Base-by-base conservation (phyloP, 352 stramenopile genomes). In the Pythium dissimile region DNA sequence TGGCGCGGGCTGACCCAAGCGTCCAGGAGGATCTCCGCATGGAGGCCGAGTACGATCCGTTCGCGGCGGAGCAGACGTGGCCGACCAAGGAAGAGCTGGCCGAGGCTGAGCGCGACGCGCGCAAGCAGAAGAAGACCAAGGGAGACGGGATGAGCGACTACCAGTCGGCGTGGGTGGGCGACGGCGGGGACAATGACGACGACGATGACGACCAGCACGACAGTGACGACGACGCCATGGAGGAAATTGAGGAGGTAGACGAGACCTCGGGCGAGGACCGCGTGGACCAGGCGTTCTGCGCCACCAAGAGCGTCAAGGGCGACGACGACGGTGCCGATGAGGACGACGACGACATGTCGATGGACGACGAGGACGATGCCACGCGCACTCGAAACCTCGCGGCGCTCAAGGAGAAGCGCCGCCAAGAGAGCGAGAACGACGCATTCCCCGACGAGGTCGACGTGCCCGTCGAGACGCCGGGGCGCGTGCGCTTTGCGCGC, bases 31-130 rank as follows among this genome's bases (percentile, higher is more conserved):
- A 97, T 53, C 59, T 95, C 54, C 82, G 80, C 23, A 90, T 86
- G 38, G 83, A 93, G 52, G 96, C 96, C 16, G 85, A 91, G 30
- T 94, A 97, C 55, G 93, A 99, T 69, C 83, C 84, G 30, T 91
- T 99, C 45, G 93, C 96, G 16, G 96, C 96, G 15, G 97, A 99
- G 61, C 97, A 99, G 77, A 99, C 98, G 54, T 98, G 93, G 93
- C 93, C 93, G 2, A 97, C 92, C 12, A 82, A 98, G 45, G 94
- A 99, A 58, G 96, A 98, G 51, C 88, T 98, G 47, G 92, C 93
- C 27, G 89, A 97, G 34, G 88, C 85, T 10, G 85, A 83, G 60
- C 54, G 68, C 11, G 71, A 82, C 28, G 67, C 72, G 6, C 86
- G 96, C 60, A 77, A 84, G 28, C 70, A 85, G 49, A 80, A 80